A percentile compares a stretch with the other conserved stretches of the same genome.
Conservation (phyloP, 1,284 basidiomycete genomes). For the Ganoderma resinaceum region DNA sequence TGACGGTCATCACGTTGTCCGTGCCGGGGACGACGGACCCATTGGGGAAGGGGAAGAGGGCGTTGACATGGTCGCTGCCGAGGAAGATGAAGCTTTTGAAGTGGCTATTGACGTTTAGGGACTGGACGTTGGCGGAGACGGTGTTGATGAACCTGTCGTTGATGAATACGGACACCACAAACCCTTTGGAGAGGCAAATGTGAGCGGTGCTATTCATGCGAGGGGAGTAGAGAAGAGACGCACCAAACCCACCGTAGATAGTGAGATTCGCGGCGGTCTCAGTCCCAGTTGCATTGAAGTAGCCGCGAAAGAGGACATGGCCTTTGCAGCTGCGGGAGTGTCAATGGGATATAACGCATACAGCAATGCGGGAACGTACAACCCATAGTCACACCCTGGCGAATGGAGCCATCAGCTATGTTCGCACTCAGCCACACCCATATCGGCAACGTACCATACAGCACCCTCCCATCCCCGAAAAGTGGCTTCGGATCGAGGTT, state of each 20-base stretch:
- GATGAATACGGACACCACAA: conserved; percentile 83
- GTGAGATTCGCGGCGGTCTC: conserved; percentile 72
- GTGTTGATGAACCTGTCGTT: too few species aligned
- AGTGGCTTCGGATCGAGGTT: conserved; percentile 70
- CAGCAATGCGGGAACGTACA: conserved; percentile 52
- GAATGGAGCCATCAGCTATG: background rate
- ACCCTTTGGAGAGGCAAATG: conserved; percentile 49
- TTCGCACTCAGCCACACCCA: background rate
- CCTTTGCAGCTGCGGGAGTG: conserved; percentile 69
- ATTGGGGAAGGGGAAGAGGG: conserved; percentile 65
- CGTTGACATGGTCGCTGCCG: conserved; percentile 66
- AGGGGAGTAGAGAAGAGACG: conserved; percentile 24
- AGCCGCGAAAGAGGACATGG: conserved; percentile 80
- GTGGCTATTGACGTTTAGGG: background rate
- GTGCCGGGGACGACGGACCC: conserved; percentile 53
- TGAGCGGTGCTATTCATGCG: background rate
- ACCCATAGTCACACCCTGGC: conserved; percentile 76
- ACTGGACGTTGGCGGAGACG: conserved; percentile 39
- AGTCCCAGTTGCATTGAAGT: conserved; percentile 66
- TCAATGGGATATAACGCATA: background rate
- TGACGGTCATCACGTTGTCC: conserved; percentile 79
- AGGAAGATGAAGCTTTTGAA: conserved; percentile 47
- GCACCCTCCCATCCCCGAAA: conserved; percentile 74
- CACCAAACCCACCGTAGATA: conserved; percentile 82
- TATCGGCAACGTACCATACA: conserved; percentile 54